Evolutionary conservation across 2,329 filamentous ascomycete genomes (phyloP).

Genomic region (Xylaria sp.): DNA sequence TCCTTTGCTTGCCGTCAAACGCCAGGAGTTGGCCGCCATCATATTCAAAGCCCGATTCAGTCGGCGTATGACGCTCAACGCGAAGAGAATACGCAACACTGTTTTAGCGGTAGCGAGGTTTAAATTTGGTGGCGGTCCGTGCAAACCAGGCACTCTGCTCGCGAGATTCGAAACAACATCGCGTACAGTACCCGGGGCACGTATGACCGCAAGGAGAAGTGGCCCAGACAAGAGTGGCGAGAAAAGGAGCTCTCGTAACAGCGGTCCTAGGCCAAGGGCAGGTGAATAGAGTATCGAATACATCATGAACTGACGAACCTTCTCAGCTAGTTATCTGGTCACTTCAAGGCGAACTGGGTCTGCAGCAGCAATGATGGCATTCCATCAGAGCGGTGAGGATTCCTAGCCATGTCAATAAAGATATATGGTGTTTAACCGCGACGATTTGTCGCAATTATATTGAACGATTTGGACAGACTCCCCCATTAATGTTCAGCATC

Average conservation of each 20-base stretch:
- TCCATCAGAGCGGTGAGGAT: not conserved
- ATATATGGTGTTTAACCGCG: not conserved
- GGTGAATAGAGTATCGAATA: slow-evolving; percentile 24
- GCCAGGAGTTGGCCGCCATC: slow-evolving; percentile 34
- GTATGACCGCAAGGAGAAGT: slow-evolving; percentile 29
- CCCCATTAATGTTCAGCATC: not conserved
- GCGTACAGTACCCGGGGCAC: slow-evolving; percentile 27
- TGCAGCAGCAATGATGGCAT: not conserved
- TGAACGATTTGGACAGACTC: not conserved
- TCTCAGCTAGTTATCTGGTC: not conserved
- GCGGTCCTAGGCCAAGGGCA: not conserved
- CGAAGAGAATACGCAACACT: slow-evolving; percentile 29
- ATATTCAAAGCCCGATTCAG: slow-evolving; percentile 29
- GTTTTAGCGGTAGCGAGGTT: slow-evolving; percentile 12
- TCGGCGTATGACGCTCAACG: slow-evolving; percentile 17
- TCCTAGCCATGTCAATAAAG: not conserved
- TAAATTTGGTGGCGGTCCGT: slow-evolving; percentile 3
- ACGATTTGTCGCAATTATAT: not conserved
- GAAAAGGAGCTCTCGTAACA: slow-evolving; percentile 16
- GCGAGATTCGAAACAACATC: slow-evolving; percentile 13
- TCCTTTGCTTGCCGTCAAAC: slow-evolving; percentile 26
- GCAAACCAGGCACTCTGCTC: slow-evolving; percentile 9
- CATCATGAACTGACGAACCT: slow-evolving; percentile 18
- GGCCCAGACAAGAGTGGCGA: slow-evolving; percentile 35
- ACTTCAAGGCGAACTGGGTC: not conserved